These are phyloP conservation scores for Populus euphratica DNA, from an alignment of 345 rosid genomes.

Conservation along the genomic window DNA sequence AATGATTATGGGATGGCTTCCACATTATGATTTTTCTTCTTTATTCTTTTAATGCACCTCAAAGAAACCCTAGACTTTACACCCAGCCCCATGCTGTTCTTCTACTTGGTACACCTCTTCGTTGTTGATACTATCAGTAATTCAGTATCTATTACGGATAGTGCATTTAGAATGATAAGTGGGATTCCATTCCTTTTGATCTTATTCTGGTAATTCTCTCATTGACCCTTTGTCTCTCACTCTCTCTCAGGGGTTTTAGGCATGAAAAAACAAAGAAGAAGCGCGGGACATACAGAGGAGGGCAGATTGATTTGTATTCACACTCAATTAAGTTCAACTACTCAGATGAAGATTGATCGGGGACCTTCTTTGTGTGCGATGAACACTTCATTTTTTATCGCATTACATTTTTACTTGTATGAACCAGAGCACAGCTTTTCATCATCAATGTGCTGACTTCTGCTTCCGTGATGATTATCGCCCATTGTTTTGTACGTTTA, in stretches of 20 bases:
- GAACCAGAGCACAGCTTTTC: not conserved
- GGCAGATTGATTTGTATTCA: slow-evolving; percentile 72
- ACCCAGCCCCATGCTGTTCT: no score
- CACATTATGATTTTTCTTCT: not conserved
- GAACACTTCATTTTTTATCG: not conserved
- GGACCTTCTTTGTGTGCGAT: not conserved
- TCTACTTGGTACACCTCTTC: no score
- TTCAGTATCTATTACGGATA: not conserved
- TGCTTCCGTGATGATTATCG: not conserved
- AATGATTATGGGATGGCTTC: not conserved
- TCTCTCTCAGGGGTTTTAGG: slow-evolving; percentile 62
- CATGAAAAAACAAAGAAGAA: slow-evolving; percentile 99
- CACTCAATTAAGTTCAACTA: slow-evolving; percentile 82
- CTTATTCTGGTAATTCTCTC: not conserved
- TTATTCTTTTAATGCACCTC: no score
- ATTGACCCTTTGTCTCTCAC: not conserved
- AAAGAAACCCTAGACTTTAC: no score
- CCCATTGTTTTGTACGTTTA: not conserved
- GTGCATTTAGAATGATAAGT: not conserved
- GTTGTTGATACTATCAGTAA: no score
- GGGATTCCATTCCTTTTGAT: not conserved
- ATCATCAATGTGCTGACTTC: not conserved
- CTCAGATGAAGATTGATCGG: slow-evolving; percentile 58
- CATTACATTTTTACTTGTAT: not conserved
- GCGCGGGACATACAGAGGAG: slow-evolving; percentile 93